Percentiles rank a stretch among this genome's conserved stretches.
These are phyloP conservation scores for Eucalyptus marginata DNA, from an alignment of 345 rosid genomes.

Conservation along the genomic window DNA sequence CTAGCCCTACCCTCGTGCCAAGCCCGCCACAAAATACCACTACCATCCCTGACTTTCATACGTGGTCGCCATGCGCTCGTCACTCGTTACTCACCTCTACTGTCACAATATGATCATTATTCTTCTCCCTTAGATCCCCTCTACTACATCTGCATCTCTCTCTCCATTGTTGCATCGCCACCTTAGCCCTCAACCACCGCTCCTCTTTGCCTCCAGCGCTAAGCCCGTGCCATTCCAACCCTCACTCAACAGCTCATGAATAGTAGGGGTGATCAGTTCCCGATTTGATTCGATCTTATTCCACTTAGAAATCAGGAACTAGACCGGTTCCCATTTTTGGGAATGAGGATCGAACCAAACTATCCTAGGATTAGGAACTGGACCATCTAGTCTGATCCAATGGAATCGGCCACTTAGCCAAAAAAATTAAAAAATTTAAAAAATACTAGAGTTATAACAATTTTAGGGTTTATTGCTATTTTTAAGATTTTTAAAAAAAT, in stretches of 20 bases:
- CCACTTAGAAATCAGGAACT: too few species aligned
- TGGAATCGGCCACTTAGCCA: too few species aligned
- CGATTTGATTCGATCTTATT: too few species aligned
- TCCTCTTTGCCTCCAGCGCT: neutral
- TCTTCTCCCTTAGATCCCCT: neutral
- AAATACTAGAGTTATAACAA: too few species aligned
- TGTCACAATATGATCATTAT: neutral
- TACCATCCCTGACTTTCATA: neutral
- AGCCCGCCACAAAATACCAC: neutral
- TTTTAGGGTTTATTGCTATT: too few species aligned
- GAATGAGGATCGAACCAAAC: too few species aligned
- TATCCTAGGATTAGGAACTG: too few species aligned
- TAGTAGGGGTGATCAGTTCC: neutral
- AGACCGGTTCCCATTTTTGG: too few species aligned
- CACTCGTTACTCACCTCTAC: neutral
- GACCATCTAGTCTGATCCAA: too few species aligned
- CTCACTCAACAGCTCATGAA: neutral
- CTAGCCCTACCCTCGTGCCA: neutral
- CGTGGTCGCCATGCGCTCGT: neutral
- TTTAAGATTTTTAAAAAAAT: too few species aligned
- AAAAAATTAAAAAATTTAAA: too few species aligned
- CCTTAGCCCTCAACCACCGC: neutral
- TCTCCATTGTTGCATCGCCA: neutral
- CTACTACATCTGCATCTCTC: neutral
- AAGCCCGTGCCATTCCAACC: neutral